Percentiles rank a stretch among this genome's conserved stretches.
These are phyloP conservation scores for Fusarium caatingaense DNA, from an alignment of 2,329 filamentous ascomycete genomes.

Conservation along the genomic window DNA sequence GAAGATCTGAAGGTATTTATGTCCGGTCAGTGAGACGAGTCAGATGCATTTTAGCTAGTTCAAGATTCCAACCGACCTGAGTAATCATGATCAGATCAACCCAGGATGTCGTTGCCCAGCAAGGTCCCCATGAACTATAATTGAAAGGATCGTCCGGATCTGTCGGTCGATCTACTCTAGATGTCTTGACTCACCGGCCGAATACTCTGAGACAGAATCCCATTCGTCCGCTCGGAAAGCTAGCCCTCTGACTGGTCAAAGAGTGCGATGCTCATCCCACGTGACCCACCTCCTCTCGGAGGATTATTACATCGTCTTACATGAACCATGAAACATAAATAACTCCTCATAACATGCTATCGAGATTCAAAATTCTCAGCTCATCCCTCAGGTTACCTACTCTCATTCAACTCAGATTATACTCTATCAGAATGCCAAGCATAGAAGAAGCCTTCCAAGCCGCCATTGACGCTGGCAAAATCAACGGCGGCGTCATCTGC, in stretches of 20 bases:
- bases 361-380: background rate
- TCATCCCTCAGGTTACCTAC: background rate
- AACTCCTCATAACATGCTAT: background rate
- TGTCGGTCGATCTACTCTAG: background rate
- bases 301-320: slow-evolving; percentile 5
- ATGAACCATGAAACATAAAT: slow-evolving; percentile 13
- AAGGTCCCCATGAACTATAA: background rate
- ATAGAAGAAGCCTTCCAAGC: slow-evolving; percentile 55
- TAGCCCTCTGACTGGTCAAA: background rate
- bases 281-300: background rate
- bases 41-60: too few relatives aligned
- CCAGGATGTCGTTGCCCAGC: too few relatives aligned
- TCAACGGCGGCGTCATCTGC: slow-evolving; percentile 58
- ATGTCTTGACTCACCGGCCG: slow-evolving; percentile 1
- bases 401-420: rapidly evolving
- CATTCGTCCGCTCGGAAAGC: slow-evolving; percentile 18
- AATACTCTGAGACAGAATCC: background rate
- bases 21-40: too few relatives aligned
- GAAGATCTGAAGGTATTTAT: too few relatives aligned
- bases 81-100: too few relatives aligned
- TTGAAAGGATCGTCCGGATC: background rate
- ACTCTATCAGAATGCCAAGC: slow-evolving; percentile 38
- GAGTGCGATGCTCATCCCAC: background rate
- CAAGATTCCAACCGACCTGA: background rate
- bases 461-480: slow-evolving; percentile 57